Conservation (phyloP, 345 rosid species). For the Gossypium sturtianum region DNA sequence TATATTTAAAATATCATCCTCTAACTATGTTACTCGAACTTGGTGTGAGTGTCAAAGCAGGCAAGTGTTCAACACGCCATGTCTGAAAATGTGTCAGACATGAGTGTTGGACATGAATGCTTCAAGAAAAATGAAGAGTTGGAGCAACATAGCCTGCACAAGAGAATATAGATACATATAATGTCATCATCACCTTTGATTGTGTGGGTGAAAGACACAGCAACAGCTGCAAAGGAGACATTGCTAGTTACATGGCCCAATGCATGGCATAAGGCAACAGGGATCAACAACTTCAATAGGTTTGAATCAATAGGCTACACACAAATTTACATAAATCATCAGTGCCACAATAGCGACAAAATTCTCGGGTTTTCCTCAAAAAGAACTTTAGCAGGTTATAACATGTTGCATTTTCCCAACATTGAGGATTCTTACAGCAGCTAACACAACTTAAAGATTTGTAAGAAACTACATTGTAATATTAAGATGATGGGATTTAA, state of each 20-base stretch:
- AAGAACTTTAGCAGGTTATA: neutral
- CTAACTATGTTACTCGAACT: too few relatives aligned
- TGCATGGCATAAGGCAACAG: conserved; percentile 90
- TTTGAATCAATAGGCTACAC: conserved; percentile 75
- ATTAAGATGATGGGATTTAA: conserved; percentile 2
- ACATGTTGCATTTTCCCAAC: neutral
- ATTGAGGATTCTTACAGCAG: neutral
- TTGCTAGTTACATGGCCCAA: conserved; percentile 90
- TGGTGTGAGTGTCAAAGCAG: too few relatives aligned
- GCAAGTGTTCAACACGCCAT: too few relatives aligned
- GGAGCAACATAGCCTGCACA: neutral
- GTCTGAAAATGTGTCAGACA: too few relatives aligned
- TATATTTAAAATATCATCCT: too few relatives aligned
- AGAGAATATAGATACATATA: neutral
- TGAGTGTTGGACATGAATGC: too few relatives aligned
- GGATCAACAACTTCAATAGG: conserved; percentile 73
- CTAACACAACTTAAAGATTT: neutral
- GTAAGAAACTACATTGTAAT: neutral
- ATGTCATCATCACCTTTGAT: conserved; percentile 50
- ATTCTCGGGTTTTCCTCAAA: neutral
- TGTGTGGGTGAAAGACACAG: conserved; percentile 96
- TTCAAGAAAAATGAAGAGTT: too few relatives aligned
- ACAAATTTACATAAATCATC: neutral
- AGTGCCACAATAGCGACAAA: neutral
- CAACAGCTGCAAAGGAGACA: conserved; percentile 94